A percentile compares a stretch with the other conserved stretches of the same genome.
phyloP scores from a whole-genome alignment of 495 filamentous ascomycete genomes.

The Peziza echinospora region DNA sequence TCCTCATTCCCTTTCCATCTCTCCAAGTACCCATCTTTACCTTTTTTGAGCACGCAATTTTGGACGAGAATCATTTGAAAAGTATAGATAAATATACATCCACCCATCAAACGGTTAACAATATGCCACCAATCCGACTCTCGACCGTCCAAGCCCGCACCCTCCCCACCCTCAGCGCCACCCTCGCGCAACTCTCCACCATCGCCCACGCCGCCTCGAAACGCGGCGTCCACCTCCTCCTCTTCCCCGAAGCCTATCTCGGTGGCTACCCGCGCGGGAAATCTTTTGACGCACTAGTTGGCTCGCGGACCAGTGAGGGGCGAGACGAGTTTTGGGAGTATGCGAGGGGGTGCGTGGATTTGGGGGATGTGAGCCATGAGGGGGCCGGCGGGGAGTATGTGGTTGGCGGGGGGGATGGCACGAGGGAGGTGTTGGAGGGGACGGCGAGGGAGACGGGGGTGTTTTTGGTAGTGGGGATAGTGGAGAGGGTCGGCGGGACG shows the following conservation, averaged over 20 bases:
- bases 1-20: too few relatives aligned
- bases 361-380: constrained; percentile 54
- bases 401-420: constrained; percentile 49
- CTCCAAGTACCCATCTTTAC: too few relatives aligned
- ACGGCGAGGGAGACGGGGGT: constrained; percentile 55
- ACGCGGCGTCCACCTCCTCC: constrained; percentile 46
- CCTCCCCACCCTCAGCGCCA: constrained; percentile 36
- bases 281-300: constrained; percentile 53
- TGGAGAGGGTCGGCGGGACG: constrained; percentile 61
- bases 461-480: constrained; percentile 55
- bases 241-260: constrained; percentile 85
- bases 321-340: constrained; percentile 70
- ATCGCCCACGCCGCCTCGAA: constrained; percentile 31
- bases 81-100: too few relatives aligned
- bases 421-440: constrained; percentile 54
- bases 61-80: too few relatives aligned
- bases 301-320: constrained; percentile 41
- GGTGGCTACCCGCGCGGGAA: constrained; percentile 83
- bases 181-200: constrained; percentile 39
- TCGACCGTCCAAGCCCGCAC: constrained; percentile 63
- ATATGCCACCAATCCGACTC: constrained; percentile 34
- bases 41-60: too few relatives aligned
- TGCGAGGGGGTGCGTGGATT: constrained; percentile 55
- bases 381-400: constrained; percentile 17
- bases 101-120: too few relatives aligned